Percentiles rank a stretch among this genome's conserved stretches.
Conservation (phyloP, 2,329 filamentous ascomycete species). For the Microcyclosporella mali region DNA sequence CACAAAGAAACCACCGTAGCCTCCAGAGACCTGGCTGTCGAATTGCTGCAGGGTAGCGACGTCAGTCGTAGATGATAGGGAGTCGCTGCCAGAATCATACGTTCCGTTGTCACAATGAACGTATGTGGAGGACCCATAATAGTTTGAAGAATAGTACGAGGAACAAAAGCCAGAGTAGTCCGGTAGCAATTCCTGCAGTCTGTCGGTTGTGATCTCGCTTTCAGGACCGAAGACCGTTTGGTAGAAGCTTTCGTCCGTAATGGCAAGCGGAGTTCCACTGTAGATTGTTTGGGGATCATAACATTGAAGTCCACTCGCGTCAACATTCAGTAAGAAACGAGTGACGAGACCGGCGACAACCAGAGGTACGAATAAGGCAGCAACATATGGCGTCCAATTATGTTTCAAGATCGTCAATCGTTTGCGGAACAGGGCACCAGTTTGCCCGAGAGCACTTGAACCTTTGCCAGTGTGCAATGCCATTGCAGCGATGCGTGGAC, state of each 20-base stretch:
- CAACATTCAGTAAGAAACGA: slow-evolving; percentile 47
- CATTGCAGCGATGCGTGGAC: slow-evolving; percentile 7
- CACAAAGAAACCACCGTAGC: slow-evolving; percentile 12
- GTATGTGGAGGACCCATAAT: too few species aligned
- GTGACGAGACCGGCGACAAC: slow-evolving; percentile 72
- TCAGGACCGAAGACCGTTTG: slow-evolving; percentile 5
- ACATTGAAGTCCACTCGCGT: slow-evolving; percentile 48
- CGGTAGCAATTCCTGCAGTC: slow-evolving; percentile 6
- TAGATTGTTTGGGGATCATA: slow-evolving; percentile 14
- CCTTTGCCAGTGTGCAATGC: slow-evolving; percentile 14
- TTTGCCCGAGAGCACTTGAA: slow-evolving; percentile 49
- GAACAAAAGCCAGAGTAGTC: slow-evolving; percentile 7
- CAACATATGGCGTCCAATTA: slow-evolving; percentile 68
- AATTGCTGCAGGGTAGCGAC: slow-evolving; percentile 7
- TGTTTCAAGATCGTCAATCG: slow-evolving; percentile 67
- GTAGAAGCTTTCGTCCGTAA: neutral
- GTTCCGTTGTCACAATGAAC: too few species aligned
- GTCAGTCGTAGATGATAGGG: neutral
- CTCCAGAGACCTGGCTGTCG: slow-evolving; percentile 6
- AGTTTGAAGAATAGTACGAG: neutral
- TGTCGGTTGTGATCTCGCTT: neutral
- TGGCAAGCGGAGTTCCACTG: neutral
- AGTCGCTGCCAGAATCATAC: too few species aligned
- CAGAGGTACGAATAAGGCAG: slow-evolving; percentile 68
- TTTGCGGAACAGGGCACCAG: slow-evolving; percentile 66